Evolutionary conservation across 345 rosid species (phyloP).

Genomic region (Eucalyptus marginata): DNA sequence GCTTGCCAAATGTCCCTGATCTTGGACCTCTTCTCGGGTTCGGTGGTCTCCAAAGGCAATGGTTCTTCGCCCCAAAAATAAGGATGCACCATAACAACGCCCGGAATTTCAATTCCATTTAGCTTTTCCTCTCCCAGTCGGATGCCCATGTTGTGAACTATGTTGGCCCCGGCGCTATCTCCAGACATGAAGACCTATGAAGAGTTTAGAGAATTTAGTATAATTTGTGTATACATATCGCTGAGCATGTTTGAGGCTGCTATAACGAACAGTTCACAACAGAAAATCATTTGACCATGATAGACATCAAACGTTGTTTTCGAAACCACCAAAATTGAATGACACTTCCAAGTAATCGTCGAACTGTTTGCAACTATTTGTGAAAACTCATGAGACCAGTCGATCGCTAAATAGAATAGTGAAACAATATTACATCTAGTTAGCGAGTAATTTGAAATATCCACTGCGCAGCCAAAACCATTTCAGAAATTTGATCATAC

Average conservation of each 20-base stretch:
- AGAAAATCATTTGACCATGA: neutral
- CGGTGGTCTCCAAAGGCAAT: neutral
- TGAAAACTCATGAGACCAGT: neutral
- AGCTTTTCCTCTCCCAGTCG: neutral
- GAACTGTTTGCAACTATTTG: neutral
- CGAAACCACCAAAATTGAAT: neutral
- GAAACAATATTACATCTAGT: neutral
- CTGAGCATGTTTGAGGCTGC: neutral
- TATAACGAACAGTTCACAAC: neutral
- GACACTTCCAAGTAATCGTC: neutral
- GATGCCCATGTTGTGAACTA: slow-evolving; percentile 6
- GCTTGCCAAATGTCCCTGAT: neutral
- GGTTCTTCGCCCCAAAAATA: slow-evolving; percentile 13
- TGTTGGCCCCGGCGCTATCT: slow-evolving; percentile 30
- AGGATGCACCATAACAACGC: slow-evolving; percentile 16
- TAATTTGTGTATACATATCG: neutral
- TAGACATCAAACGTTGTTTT: neutral
- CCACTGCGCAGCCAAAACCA: neutral
- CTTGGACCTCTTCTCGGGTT: neutral
- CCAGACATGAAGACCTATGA: slow-evolving; percentile 16
- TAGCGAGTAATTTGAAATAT: neutral
- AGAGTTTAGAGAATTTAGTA: neutral
- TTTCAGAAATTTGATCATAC: neutral
- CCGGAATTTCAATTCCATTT: neutral
- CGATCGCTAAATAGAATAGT: neutral